These are phyloP conservation scores for Pestalotiopsis sp. DNA, from an alignment of 2,329 filamentous ascomycete genomes.

Conservation along the genomic window DNA sequence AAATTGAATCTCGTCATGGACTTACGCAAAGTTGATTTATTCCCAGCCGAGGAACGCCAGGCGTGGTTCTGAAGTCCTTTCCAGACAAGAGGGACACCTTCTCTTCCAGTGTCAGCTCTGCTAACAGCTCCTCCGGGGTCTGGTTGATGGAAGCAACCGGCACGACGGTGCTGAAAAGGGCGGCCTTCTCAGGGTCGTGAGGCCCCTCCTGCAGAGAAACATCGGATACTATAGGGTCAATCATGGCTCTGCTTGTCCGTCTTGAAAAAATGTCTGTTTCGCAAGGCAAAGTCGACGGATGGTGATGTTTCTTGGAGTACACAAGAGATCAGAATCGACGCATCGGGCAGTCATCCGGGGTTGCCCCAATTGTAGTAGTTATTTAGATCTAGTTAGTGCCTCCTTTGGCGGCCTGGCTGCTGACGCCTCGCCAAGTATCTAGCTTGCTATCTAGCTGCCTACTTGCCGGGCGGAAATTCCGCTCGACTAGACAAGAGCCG, in stretches of 20 bases:
- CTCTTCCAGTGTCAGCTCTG: constrained; percentile 64
- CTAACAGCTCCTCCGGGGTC: constrained; percentile 43
- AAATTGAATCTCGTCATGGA: background rate
- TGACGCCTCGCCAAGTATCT: background rate
- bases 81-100: constrained; percentile 40
- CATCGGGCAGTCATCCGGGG: background rate
- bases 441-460: background rate
- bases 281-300: background rate
- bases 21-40: constrained; percentile 10
- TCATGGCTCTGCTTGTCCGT: background rate
- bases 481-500: background rate
- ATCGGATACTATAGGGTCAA: background rate
- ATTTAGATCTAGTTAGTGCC: background rate
- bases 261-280: no score
- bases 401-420: background rate
- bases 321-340: background rate
- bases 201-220: background rate
- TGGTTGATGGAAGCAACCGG: background rate
- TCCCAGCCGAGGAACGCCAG: constrained; percentile 15
- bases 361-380: background rate
- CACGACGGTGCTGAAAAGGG: background rate
- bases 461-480: background rate
- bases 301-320: background rate
- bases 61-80: constrained; percentile 17
- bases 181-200: background rate